phyloP scores from a whole-genome alignment of 192 early-diverging fungal genomes.

The Spinellus fusiger region DNA sequence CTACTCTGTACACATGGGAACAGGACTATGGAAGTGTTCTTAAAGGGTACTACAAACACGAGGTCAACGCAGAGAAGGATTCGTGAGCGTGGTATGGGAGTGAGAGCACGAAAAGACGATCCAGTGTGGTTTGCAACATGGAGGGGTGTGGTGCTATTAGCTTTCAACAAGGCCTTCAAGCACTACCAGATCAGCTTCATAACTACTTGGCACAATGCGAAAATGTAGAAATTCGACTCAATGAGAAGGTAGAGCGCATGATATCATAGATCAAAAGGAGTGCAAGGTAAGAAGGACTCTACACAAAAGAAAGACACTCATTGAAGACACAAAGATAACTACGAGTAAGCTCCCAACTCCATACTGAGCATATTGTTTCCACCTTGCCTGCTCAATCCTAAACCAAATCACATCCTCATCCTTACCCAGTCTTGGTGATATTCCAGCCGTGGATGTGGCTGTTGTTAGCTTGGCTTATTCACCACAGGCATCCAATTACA shows the following conservation, averaged over 20 bases:
- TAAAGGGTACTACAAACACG: constrained; percentile 32
- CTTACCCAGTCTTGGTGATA: constrained; percentile 50
- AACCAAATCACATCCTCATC: constrained; percentile 24
- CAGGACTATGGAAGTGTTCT: constrained; percentile 47
- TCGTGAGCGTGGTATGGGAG: constrained; percentile 32
- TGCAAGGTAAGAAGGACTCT: constrained; percentile 29
- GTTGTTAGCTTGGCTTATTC: constrained; percentile 78
- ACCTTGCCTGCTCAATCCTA: constrained; percentile 57
- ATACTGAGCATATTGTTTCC: constrained; percentile 59
- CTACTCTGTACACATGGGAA: constrained; percentile 67
- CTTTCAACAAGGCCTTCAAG: constrained; percentile 74
- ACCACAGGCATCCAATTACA: constrained; percentile 40
- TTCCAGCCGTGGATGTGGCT: constrained; percentile 70
- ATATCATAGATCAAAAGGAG: constrained; percentile 22
- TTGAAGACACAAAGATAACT: constrained; percentile 20
- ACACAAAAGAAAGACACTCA: not conserved
- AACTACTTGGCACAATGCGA: constrained; percentile 38
- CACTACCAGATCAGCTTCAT: constrained; percentile 54
- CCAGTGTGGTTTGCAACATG: constrained; percentile 55
- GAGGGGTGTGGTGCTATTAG: constrained; percentile 64
- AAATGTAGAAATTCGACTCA: constrained; percentile 54
- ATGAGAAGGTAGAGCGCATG: constrained; percentile 39
- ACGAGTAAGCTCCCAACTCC: constrained; percentile 24
- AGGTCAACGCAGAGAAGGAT: constrained; percentile 15
- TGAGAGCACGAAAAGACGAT: constrained; percentile 21